Evolutionary conservation across 768 basidiomycete genomes (phyloP).

Genomic region (Russula lepida): DNA sequence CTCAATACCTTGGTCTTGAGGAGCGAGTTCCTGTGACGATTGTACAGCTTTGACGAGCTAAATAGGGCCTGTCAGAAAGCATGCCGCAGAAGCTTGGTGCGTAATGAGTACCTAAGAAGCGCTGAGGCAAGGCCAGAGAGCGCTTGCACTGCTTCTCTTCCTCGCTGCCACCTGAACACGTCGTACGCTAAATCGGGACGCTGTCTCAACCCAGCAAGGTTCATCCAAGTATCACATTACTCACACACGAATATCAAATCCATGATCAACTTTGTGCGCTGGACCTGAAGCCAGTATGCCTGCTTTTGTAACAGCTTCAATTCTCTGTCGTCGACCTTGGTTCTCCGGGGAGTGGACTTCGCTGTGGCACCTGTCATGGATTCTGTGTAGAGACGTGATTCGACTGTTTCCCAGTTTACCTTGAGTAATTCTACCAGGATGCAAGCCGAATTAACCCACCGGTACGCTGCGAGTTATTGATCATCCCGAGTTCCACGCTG

Average conservation of each 20-base stretch:
- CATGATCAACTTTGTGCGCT: conserved; percentile 67
- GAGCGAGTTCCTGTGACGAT: conserved; percentile 56
- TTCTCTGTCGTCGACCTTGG: conserved; percentile 62
- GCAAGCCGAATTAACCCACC: conserved; percentile 32
- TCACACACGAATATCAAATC: conserved; percentile 84
- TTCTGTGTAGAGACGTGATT: conserved; percentile 63
- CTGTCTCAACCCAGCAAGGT: conserved; percentile 2
- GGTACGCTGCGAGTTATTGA: conserved; percentile 52
- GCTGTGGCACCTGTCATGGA: conserved; percentile 63
- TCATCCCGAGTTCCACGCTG: conserved; percentile 67
- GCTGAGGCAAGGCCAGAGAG: conserved; percentile 62
- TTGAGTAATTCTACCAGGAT: conserved; percentile 1
- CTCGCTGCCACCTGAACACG: conserved; percentile 61
- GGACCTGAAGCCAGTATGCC: conserved; percentile 67
- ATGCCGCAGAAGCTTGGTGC: conserved; percentile 11
- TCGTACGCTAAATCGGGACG: conserved; percentile 51
- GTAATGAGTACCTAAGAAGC: conserved; percentile 51
- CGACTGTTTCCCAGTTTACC: conserved; percentile 37
- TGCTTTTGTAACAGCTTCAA: conserved; percentile 57
- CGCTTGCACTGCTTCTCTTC: conserved; percentile 51
- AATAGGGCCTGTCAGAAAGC: conserved; percentile 10
- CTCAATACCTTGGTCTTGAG: conserved; percentile 50
- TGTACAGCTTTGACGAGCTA: conserved; percentile 68
- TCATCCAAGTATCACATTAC: conserved; percentile 24
- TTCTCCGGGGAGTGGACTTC: conserved; percentile 52